Evolutionary conservation across 192 early-diverging fungal species (phyloP).

Genomic region (Chytriomyces hyalinus): DNA sequence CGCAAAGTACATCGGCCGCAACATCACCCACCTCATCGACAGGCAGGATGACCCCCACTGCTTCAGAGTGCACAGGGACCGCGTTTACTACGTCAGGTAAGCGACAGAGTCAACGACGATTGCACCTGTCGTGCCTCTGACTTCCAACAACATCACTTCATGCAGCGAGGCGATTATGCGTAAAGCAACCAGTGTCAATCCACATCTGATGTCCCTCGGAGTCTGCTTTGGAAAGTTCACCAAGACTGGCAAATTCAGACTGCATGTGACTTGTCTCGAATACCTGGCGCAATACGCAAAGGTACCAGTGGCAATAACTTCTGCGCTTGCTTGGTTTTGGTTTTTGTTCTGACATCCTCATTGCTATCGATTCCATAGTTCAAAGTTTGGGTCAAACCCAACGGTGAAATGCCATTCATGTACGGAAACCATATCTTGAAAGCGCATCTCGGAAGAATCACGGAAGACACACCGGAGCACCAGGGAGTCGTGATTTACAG

Average conservation of each 20-base stretch:
- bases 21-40: slow-evolving; percentile 94
- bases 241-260: slow-evolving; percentile 94
- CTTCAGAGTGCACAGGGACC: slow-evolving; percentile 92
- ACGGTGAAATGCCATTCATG: slow-evolving; percentile 98
- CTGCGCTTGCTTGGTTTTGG: not conserved
- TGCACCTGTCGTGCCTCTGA: not conserved
- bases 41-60: slow-evolving; percentile 95
- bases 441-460: slow-evolving; percentile 95
- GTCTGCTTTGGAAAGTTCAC: slow-evolving; percentile 99
- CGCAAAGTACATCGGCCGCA: slow-evolving; percentile 96
- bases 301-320: slow-evolving; percentile 42
- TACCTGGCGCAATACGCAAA: slow-evolving; percentile 94
- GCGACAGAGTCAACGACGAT: not conserved
- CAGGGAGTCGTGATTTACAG: slow-evolving; percentile 94
- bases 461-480: slow-evolving; percentile 98
- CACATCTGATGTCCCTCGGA: slow-evolving; percentile 88
- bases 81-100: slow-evolving; percentile 96
- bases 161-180: slow-evolving; percentile 89
- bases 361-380: slow-evolving; percentile 58
- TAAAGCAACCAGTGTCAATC: slow-evolving; percentile 78
- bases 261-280: slow-evolving; percentile 92
- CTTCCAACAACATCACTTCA: not conserved
- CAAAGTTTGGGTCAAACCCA: slow-evolving; percentile 99
- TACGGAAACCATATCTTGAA: slow-evolving; percentile 98
- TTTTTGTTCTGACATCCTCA: slow-evolving; percentile 5